Evolutionary conservation across 805 yeast genomes (phyloP), one percentile per base, ranked within the genome.

Genomic region (Wickerhamiella musiphila): DNA sequence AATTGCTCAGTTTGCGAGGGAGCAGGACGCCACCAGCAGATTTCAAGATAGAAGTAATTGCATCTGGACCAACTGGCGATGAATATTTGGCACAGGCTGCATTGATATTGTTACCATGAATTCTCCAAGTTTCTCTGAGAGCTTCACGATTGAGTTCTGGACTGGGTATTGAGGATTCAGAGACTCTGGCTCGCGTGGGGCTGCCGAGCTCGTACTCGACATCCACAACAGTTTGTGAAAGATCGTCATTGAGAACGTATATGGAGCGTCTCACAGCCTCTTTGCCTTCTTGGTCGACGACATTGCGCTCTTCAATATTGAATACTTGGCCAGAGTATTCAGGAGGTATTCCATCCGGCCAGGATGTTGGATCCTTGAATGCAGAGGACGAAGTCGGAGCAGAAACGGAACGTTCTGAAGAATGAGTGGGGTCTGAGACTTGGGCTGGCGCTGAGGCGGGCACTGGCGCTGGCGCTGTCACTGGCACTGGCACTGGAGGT

Each of bases 191-290:
- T n/a, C n/a, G 8, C 23, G 19, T n/a, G 17, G 30, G 30, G 18
- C 12, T 14, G 9, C 23, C 33, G 14, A 29, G 43, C 24, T 73
- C 73, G 45, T 60, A 81, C 15, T 64, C 60, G 4, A 78, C 54
- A 31, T 73, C 70, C 39, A 81, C 54, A 1, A 67, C 55, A 4
- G 73, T 57, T 42, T 74, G 81, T 1, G 90, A 68, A 42, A 75
- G 70, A 48, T 79, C 92, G 38, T 67, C 70, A 51, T 71, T 74
- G 25, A 83, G 53, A 10, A 82, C 60, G 47, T 79, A 81, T 41
- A 77, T 71, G 40, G 76, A 83, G 33, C 76, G 62, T 39, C 66
- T 59, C 4, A 61, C 54, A 33, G 57, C 39, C 5, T 65, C 54
- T 26, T 70, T 56, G 16, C 68, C 68, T 9, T 69, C 68, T 42